A percentile compares a stretch with the other conserved stretches of the same genome.
phyloP scores from a whole-genome alignment of 768 basidiomycete genomes.

The Kwoniella dejecticola region DNA sequence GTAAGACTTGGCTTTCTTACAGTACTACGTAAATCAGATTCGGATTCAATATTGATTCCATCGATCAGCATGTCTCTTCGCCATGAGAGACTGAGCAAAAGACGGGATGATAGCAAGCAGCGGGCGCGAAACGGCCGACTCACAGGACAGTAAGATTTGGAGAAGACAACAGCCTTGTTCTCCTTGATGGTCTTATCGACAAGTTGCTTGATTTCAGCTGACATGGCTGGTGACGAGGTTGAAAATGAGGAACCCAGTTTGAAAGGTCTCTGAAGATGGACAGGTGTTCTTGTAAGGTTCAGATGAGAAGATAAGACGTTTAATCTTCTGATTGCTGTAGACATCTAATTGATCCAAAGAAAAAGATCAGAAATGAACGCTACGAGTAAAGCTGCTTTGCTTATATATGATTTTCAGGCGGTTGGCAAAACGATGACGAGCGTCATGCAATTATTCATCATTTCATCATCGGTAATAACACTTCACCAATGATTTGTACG shows the following conservation, averaged over 20 bases:
- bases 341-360: conserved; percentile 12
- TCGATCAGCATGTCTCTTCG: no score
- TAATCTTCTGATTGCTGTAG: conserved; percentile 28
- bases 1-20: conserved; percentile 42
- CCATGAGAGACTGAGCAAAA: no score
- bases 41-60: no score
- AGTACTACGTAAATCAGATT: conserved; percentile 43
- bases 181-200: conserved; percentile 45
- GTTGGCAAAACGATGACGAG: background rate
- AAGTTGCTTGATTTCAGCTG: conserved; percentile 45
- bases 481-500: background rate
- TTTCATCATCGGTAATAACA: background rate
- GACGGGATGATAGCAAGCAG: no score
- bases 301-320: conserved; percentile 19
- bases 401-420: conserved; percentile 2
- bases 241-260: conserved; percentile 51
- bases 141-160: conserved; percentile 54
- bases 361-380: background rate
- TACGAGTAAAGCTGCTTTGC: background rate
- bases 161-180: conserved; percentile 51
- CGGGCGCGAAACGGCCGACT: no score
- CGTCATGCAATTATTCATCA: conserved; percentile 7
- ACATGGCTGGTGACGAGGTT: conserved; percentile 34
- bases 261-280: conserved; percentile 14
- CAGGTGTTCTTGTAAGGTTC: background rate